A percentile compares a stretch with the other conserved stretches of the same genome.
phyloP scores from a whole-genome alignment of 2,329 filamentous ascomycete species.

The Coleophoma crateriformis region DNA sequence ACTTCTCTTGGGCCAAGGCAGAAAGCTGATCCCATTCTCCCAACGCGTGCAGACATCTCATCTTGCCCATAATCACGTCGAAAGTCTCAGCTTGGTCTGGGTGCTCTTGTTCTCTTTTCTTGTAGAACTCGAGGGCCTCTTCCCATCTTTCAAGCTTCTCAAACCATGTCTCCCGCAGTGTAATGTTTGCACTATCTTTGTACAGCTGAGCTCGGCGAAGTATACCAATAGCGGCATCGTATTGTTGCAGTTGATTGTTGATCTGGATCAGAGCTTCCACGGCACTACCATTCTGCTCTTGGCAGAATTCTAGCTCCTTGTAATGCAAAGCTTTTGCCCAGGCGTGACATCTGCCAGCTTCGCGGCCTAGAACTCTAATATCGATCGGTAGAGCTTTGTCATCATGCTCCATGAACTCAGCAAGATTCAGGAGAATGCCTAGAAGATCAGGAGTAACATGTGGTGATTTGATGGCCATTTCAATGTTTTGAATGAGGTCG shows the following conservation, averaged over 20 bases:
- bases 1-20: constrained; percentile 83
- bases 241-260: constrained; percentile 98
- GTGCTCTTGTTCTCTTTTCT: constrained; percentile 73
- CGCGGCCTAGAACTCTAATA: constrained; percentile 87
- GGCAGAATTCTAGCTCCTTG: constrained; percentile 96
- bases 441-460: constrained; percentile 95
- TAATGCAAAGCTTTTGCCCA: constrained; percentile 98
- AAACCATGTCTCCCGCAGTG: constrained; percentile 97
- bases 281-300: constrained; percentile 91
- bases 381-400: constrained; percentile 98
- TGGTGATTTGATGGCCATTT: constrained; percentile 89
- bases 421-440: constrained; percentile 88
- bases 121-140: constrained; percentile 88
- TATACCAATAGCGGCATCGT: constrained; percentile 96
- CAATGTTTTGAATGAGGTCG: constrained; percentile 91
- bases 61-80: constrained; percentile 98
- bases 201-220: constrained; percentile 93
- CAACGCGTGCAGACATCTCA: constrained; percentile 94
- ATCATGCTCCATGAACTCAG: constrained; percentile 99
- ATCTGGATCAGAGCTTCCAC: constrained; percentile 98
- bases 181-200: constrained; percentile 68
- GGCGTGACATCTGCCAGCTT: constrained; percentile 93
- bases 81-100: constrained; percentile 79
- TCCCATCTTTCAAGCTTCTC: constrained; percentile 99
- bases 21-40: constrained; percentile 97